A percentile compares a stretch with the other conserved stretches of the same genome.
phyloP scores from a whole-genome alignment of 768 basidiomycete genomes.

The Lactarius pseudohatsudake region DNA sequence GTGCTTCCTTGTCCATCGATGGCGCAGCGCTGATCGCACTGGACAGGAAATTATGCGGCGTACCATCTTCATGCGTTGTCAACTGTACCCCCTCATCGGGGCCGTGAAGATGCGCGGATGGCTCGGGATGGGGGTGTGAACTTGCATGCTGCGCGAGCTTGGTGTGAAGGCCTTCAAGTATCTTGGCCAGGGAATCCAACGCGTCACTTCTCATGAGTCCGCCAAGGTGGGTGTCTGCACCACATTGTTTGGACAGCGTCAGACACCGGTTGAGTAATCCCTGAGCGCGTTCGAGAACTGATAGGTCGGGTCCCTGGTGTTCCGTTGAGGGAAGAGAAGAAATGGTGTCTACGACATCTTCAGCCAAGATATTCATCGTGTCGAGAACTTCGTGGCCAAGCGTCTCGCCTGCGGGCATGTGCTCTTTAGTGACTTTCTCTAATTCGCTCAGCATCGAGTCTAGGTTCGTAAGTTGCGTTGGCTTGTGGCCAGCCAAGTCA shows the following conservation, averaged over 20 bases:
- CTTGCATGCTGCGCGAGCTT: background rate
- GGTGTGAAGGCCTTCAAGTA: background rate
- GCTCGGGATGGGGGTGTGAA: background rate
- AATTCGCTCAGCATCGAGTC: slow-evolving; percentile 7
- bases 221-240: background rate
- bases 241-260: background rate
- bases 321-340: background rate
- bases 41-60: background rate
- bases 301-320: background rate
- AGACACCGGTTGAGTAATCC: background rate
- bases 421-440: background rate
- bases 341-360: background rate
- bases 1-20: background rate
- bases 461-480: slow-evolving; percentile 8
- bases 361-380: slow-evolving; percentile 5
- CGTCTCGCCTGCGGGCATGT: background rate
- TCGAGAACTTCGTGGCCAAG: slow-evolving; percentile 6
- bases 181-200: background rate
- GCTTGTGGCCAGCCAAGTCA: background rate
- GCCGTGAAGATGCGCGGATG: background rate
- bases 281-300: background rate
- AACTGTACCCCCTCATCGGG: background rate
- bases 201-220: background rate
- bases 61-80: background rate
- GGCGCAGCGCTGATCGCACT: background rate